Evolutionary conservation across 163 green algal species (phyloP).

Genomic region (Trebouxiophyceae sp.): DNA sequence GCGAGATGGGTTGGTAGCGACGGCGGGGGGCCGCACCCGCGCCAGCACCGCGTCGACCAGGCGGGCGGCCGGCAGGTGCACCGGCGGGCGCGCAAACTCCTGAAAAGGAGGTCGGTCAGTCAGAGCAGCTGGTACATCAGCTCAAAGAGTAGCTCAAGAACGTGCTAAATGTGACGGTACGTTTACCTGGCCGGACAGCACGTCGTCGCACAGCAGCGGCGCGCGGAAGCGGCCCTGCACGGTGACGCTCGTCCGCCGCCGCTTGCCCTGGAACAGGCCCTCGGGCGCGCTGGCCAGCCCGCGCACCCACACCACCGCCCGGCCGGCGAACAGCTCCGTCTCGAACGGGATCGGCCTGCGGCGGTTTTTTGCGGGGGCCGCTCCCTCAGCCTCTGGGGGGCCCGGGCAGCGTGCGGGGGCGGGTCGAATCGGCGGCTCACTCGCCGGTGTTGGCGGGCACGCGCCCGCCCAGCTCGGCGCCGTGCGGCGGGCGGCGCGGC

Average conservation of each 20-base stretch:
- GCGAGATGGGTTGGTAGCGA: too few relatives aligned
- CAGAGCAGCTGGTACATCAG: too few relatives aligned
- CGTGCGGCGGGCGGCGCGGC: too few relatives aligned
- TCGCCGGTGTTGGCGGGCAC: too few relatives aligned
- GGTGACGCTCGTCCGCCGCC: slow-evolving; percentile 16
- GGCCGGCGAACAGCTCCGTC: slow-evolving; percentile 32
- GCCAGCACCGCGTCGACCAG: slow-evolving; percentile 49
- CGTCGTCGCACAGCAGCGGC: slow-evolving; percentile 30
- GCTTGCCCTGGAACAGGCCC: slow-evolving; percentile 24
- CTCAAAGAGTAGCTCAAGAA: too few relatives aligned
- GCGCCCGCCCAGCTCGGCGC: too few relatives aligned
- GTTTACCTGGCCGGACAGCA: slow-evolving; percentile 56
- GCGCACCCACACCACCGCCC: slow-evolving; percentile 23
- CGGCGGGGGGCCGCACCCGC: background rate
- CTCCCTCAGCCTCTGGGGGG: too few relatives aligned
- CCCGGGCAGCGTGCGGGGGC: too few relatives aligned
- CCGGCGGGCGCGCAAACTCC: slow-evolving; percentile 38
- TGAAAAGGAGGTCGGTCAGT: too few relatives aligned
- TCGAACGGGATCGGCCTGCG: slow-evolving; percentile 39
- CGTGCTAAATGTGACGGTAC: too few relatives aligned
- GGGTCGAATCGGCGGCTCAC: too few relatives aligned
- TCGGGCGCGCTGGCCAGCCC: slow-evolving; percentile 18
- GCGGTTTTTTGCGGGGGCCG: too few relatives aligned
- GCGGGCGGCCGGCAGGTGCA: slow-evolving; percentile 37
- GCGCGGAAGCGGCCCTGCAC: slow-evolving; percentile 58